phyloP scores from a whole-genome alignment of 2,329 filamentous ascomycete species.

The Penicillium decumbens region DNA sequence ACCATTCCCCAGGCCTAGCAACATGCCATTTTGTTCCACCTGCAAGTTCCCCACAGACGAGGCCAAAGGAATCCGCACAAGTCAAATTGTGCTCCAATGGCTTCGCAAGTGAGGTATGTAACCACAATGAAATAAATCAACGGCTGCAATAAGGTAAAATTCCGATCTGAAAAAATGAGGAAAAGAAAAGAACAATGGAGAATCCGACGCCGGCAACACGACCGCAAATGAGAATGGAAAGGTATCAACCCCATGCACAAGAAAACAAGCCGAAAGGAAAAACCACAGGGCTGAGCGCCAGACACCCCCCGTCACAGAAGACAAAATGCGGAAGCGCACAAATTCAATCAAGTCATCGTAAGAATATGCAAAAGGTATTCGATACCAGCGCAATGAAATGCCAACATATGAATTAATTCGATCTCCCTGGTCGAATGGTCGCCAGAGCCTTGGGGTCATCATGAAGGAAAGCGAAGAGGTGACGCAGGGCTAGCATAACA shows the following conservation, averaged over 20 bases:
- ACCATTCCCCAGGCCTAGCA: constrained; percentile 1
- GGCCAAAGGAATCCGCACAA: background rate
- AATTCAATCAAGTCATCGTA: constrained; percentile 35
- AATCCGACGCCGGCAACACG: constrained; percentile 29
- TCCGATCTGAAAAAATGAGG: constrained; percentile 23
- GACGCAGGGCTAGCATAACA: constrained; percentile 25
- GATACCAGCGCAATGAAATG: constrained; percentile 42
- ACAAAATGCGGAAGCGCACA: constrained; percentile 35
- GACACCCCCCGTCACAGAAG: constrained; percentile 32
- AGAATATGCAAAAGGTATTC: constrained; percentile 39
- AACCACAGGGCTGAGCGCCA: constrained; percentile 29
- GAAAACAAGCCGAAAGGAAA: constrained; percentile 19
- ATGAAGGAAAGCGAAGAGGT: constrained; percentile 22
- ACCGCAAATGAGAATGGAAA: constrained; percentile 25
- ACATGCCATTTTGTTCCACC: constrained; percentile 2
- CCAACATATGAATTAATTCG: constrained; percentile 37
- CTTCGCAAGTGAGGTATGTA: background rate
- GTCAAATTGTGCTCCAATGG: background rate
- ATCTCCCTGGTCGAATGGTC: constrained; percentile 22
- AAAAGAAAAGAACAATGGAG: constrained; percentile 21
- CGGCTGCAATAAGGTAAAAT: constrained; percentile 20
- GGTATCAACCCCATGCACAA: constrained; percentile 29
- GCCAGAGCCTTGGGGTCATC: constrained; percentile 22
- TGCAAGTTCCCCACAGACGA: background rate
- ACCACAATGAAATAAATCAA: constrained; percentile 11